phyloP scores from a whole-genome alignment of 2,329 filamentous ascomycete genomes.

The Scytalidium lignicola region DNA sequence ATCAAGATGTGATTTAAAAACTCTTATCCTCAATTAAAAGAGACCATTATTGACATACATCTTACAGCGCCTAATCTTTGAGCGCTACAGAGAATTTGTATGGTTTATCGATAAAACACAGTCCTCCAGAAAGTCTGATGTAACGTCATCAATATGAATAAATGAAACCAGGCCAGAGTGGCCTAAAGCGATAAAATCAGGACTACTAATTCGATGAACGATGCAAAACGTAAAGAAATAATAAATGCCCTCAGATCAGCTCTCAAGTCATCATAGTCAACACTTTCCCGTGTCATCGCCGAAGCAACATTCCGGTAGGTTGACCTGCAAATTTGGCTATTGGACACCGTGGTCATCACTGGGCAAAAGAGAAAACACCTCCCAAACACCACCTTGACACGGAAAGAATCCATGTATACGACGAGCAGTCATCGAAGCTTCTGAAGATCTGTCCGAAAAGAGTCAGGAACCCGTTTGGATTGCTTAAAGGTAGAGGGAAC shows the following conservation, averaged over 20 bases:
- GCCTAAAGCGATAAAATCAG: too few relatives aligned
- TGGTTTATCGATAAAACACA: too few relatives aligned
- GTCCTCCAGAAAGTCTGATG: too few relatives aligned
- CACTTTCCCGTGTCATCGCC: conserved; percentile 20
- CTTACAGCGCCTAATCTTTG: too few relatives aligned
- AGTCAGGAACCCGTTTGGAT: not conserved
- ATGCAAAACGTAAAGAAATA: conserved; percentile 5
- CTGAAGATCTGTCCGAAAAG: conserved; percentile 9
- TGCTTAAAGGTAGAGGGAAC: conserved; percentile 6
- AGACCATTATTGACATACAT: too few relatives aligned
- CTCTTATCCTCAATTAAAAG: too few relatives aligned
- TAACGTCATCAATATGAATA: too few relatives aligned
- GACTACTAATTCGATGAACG: too few relatives aligned
- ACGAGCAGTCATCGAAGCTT: conserved; percentile 1
- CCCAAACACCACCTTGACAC: conserved; percentile 9
- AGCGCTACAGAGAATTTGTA: too few relatives aligned
- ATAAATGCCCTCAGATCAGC: conserved; percentile 31
- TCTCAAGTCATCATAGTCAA: conserved; percentile 34
- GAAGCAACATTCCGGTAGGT: conserved; percentile 20
- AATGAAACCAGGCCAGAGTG: too few relatives aligned
- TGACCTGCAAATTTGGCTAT: conserved; percentile 34
- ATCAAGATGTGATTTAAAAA: too few relatives aligned
- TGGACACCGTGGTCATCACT: conserved; percentile 31
- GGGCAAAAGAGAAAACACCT: conserved; percentile 19
- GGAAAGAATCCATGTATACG: conserved; percentile 3